Percentiles rank a stretch among this genome's conserved stretches.
These are phyloP conservation scores for Mycena kentingensis DNA, from an alignment of 768 basidiomycete genomes.

Conservation along the genomic window DNA sequence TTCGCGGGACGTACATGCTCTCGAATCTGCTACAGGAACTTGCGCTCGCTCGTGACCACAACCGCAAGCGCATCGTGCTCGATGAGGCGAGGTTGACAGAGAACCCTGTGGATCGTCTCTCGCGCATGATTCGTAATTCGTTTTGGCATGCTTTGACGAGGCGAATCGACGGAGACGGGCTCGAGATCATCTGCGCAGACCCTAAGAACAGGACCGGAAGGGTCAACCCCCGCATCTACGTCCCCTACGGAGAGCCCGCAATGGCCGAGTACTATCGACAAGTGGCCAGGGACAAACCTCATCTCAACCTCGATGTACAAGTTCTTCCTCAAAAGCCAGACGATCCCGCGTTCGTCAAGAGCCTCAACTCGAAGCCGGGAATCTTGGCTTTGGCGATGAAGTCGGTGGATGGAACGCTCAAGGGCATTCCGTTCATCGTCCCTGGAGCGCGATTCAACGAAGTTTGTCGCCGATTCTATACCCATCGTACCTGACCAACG, in stretches of 20 bases:
- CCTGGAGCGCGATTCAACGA: slow-evolving; percentile 95
- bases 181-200: slow-evolving; percentile 97
- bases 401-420: slow-evolving; percentile 80
- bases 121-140: slow-evolving; percentile 95
- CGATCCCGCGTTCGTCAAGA: slow-evolving; percentile 87
- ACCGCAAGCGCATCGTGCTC: slow-evolving; percentile 94
- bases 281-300: slow-evolving; percentile 89
- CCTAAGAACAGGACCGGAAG: slow-evolving; percentile 95
- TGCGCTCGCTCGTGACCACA: slow-evolving; percentile 92
- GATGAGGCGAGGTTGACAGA: slow-evolving; percentile 97
- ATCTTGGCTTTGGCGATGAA: slow-evolving; percentile 96
- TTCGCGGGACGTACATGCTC: slow-evolving; percentile 98
- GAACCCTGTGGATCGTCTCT: slow-evolving; percentile 95
- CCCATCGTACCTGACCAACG: slow-evolving; percentile 4
- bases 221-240: slow-evolving; percentile 90
- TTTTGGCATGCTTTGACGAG: slow-evolving; percentile 99
- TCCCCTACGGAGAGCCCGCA: slow-evolving; percentile 88
- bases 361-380: slow-evolving; percentile 91
- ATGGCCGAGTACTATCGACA: slow-evolving; percentile 95
- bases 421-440: slow-evolving; percentile 96
- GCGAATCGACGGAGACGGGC: slow-evolving; percentile 94
- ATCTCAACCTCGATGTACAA: slow-evolving; percentile 91
- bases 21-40: slow-evolving; percentile 98
- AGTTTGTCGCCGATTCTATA: slow-evolving; percentile 44
- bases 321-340: slow-evolving; percentile 86